Conservation (phyloP, 1,284 basidiomycete genomes). For the Amylostereum chailletii region DNA sequence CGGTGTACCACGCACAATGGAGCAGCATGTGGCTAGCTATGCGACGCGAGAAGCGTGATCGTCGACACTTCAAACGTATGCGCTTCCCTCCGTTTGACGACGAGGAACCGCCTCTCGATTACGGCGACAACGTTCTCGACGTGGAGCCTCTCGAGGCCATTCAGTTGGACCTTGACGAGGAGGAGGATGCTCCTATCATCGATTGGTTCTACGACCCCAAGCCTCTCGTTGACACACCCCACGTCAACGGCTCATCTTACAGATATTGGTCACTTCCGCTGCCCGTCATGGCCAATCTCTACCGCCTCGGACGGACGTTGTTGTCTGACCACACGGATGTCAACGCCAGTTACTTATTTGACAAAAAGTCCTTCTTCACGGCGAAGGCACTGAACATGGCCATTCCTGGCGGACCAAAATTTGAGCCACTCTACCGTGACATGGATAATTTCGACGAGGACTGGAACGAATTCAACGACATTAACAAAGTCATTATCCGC, state of each 20-base stretch:
- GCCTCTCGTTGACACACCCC: constrained; percentile 82
- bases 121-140: constrained; percentile 97
- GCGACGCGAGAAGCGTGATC: constrained; percentile 97
- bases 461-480: constrained; percentile 99
- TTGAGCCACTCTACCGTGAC: constrained; percentile 91
- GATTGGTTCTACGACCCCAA: constrained; percentile 99
- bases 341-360: constrained; percentile 91
- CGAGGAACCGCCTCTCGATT: constrained; percentile 96
- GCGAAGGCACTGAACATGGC: constrained; percentile 98
- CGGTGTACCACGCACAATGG: constrained; percentile 99
- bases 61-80: constrained; percentile 99
- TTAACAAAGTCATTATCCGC: constrained; percentile 99
- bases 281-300: constrained; percentile 94
- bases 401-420: constrained; percentile 97
- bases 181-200: constrained; percentile 90
- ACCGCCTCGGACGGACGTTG: constrained; percentile 90
- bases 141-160: constrained; percentile 98
- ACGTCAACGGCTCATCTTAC: constrained; percentile 92
- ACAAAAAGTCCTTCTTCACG: constrained; percentile 97
- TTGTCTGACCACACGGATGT: constrained; percentile 88
- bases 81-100: constrained; percentile 99
- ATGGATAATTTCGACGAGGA: constrained; percentile 98
- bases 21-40: constrained; percentile 99
- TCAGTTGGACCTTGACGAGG: constrained; percentile 90
- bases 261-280: constrained; percentile 88